phyloP scores from a whole-genome alignment of 768 basidiomycete genomes.

The Termitomyces titanicus region DNA sequence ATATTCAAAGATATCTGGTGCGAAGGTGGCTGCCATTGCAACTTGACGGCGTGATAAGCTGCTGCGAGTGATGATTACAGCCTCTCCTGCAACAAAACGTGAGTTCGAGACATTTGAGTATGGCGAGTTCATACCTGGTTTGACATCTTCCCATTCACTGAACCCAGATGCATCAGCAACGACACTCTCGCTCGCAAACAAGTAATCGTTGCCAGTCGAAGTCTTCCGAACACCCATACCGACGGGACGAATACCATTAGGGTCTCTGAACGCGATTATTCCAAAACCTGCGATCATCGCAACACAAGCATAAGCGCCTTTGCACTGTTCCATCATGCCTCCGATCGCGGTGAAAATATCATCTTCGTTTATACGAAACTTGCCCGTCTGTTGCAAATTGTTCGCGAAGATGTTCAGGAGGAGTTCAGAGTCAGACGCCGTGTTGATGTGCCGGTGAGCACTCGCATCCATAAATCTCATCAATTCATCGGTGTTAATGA shows the following conservation, averaged over 20 bases:
- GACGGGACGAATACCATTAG: constrained; percentile 93
- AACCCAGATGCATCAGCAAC: constrained; percentile 95
- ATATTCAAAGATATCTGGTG: constrained; percentile 98
- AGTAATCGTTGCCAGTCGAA: constrained; percentile 69
- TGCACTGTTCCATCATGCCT: constrained; percentile 83
- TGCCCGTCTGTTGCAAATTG: constrained; percentile 96
- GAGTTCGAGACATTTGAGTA: constrained; percentile 2
- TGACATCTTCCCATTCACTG: constrained; percentile 89
- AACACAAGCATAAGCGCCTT: constrained; percentile 94
- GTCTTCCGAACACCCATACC: constrained; percentile 75
- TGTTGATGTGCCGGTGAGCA: constrained; percentile 98
- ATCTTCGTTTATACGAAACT: constrained; percentile 99
- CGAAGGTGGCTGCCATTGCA: constrained; percentile 67
- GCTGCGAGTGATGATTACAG: constrained; percentile 88
- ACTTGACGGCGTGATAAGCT: constrained; percentile 75
- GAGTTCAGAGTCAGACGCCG: constrained; percentile 95
- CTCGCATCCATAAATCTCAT: constrained; percentile 93
- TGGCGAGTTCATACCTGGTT: constrained; percentile 56
- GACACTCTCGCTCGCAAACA: constrained; percentile 93
- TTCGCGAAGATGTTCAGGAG: constrained; percentile 97
- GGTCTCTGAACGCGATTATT: constrained; percentile 96
- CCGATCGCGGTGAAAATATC: constrained; percentile 96
- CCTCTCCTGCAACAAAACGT: constrained; percentile 63
- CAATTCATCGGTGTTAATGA: constrained; percentile 88
- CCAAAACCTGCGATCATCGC: constrained; percentile 99